These are phyloP conservation scores for Chaetothyriales sp. DNA, from an alignment of 2,329 filamentous ascomycete species.

Conservation along the genomic window DNA sequence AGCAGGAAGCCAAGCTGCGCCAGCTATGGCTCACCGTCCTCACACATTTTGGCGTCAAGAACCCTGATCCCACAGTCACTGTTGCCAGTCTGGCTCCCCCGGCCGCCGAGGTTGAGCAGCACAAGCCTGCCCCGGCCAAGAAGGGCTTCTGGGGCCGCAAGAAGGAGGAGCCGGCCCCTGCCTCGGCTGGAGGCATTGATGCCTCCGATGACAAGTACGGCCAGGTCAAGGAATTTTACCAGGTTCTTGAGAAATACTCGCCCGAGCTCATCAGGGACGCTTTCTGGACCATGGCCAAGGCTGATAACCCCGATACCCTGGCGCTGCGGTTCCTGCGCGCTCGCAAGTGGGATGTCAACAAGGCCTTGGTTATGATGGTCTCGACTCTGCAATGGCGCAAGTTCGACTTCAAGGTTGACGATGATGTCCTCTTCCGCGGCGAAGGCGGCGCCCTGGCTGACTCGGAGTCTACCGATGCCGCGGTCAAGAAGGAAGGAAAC, in stretches of 20 bases:
- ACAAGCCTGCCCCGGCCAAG: constrained; percentile 28
- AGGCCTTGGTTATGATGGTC: constrained; percentile 84
- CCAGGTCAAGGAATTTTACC: constrained; percentile 70
- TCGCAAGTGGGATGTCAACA: constrained; percentile 91
- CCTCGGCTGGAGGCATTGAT: constrained; percentile 20
- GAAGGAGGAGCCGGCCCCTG: constrained; percentile 22
- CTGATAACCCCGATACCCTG: constrained; percentile 80
- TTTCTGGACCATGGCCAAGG: constrained; percentile 90
- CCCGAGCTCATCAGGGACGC: constrained; percentile 66
- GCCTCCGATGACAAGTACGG: constrained; percentile 81
- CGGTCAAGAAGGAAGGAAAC: constrained; percentile 50
- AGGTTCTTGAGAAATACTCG: constrained; percentile 59
- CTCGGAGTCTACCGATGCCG: constrained; percentile 42
- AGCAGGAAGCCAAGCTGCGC: constrained; percentile 75
- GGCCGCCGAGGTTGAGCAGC: constrained; percentile 14
- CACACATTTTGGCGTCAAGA: constrained; percentile 54
- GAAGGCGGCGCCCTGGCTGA: constrained; percentile 52
- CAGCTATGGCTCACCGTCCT: constrained; percentile 70
- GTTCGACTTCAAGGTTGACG: constrained; percentile 72
- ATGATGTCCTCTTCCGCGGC: constrained; percentile 66
- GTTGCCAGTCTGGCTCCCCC: constrained; percentile 15
- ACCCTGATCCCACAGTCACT: constrained; percentile 6
- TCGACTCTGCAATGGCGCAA: constrained; percentile 87
- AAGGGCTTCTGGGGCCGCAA: constrained; percentile 57
- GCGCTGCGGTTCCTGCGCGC: constrained; percentile 70